Base-by-base conservation (phyloP, 1,139 yeast genomes). In the Kurtzmaniella quercitrusa region DNA sequence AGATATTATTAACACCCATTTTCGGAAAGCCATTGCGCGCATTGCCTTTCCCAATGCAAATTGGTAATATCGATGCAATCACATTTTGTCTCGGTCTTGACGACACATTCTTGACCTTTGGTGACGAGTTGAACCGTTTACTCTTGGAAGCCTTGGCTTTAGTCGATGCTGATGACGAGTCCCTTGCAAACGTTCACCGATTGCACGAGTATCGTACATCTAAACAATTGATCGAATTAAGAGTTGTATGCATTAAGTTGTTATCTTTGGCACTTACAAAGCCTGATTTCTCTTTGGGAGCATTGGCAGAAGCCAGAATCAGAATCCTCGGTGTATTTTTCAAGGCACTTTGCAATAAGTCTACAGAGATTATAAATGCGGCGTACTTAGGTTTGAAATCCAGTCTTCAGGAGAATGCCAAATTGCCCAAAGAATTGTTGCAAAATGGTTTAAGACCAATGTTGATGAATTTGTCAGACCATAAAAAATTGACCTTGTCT, bases 121-220 rank as follows among this genome's bases (percentile, higher is more conserved):
- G 87, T 52, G 98, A 91, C 44, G 98, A 93, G 56, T 66, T 94
- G 47, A 85, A 85, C 47, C 71, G 98, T 45, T 68, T 94, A 47
- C 67, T 94, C 26, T 78, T 87, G 47, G 99, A 94, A 60, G 96
- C 97, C 0, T 71, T 93, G 47, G 96, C 96, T 0, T 68, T 94
- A 41, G 97, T 94, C 3, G 98, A 93, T 65, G 98, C 98, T 0
- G 98, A 94, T 48, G 99, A 94, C 60, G 96, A 89, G 55, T 88
- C 96, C 1, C 71, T 94, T 48, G 89, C 96, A 1, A 87, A 89
- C 52, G 88, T 88, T 0, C 94, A 87, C 55, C 77, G 94, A 40
- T 81, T 88, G 3, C 78, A 86, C 40, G 98, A 94, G 54, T 82
- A 89, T 57, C 77, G 91, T 45, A 91, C 97, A 1, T 76, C 95